phyloP scores from a whole-genome alignment of 805 yeast genomes.

The Lachancea kluyveri region DNA sequence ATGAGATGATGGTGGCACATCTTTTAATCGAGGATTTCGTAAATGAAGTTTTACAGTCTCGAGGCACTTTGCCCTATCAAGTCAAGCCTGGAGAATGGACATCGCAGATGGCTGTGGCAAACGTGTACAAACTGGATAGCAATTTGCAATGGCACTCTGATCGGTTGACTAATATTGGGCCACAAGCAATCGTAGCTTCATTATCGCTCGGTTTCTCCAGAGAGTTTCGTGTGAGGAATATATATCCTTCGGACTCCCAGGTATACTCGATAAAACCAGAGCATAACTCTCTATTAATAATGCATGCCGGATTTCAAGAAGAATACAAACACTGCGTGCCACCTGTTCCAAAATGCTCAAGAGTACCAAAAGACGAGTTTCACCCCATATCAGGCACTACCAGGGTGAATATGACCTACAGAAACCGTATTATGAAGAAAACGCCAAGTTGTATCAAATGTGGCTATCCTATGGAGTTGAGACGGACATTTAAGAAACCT shows the following conservation, averaged over 20 bases:
- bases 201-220: constrained; percentile 65
- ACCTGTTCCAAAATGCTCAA: constrained; percentile 11
- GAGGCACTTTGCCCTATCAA: constrained; percentile 35
- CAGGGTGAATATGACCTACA: constrained; percentile 60
- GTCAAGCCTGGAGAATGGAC: constrained; percentile 37
- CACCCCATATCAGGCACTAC: constrained; percentile 45
- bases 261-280: constrained; percentile 45
- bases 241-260: constrained; percentile 24
- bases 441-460: constrained; percentile 41
- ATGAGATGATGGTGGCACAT: constrained; percentile 37
- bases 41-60: constrained; percentile 31
- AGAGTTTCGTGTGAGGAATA: constrained; percentile 52
- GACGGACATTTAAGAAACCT: constrained; percentile 47
- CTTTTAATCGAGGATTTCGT: constrained; percentile 36
- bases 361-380: constrained; percentile 35
- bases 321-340: constrained; percentile 62
- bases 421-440: constrained; percentile 42
- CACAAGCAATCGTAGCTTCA: constrained; percentile 62
- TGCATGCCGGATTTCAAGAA: constrained; percentile 81
- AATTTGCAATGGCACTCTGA: constrained; percentile 75
- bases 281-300: constrained; percentile 61
- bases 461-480: constrained; percentile 40
- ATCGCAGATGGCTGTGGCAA: constrained; percentile 49
- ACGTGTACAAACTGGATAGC: constrained; percentile 46
- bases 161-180: constrained; percentile 65